A percentile compares a stretch with the other conserved stretches of the same genome.
These are phyloP conservation scores for Rhodocollybia butyracea DNA, from an alignment of 768 basidiomycete species.

Conservation along the genomic window DNA sequence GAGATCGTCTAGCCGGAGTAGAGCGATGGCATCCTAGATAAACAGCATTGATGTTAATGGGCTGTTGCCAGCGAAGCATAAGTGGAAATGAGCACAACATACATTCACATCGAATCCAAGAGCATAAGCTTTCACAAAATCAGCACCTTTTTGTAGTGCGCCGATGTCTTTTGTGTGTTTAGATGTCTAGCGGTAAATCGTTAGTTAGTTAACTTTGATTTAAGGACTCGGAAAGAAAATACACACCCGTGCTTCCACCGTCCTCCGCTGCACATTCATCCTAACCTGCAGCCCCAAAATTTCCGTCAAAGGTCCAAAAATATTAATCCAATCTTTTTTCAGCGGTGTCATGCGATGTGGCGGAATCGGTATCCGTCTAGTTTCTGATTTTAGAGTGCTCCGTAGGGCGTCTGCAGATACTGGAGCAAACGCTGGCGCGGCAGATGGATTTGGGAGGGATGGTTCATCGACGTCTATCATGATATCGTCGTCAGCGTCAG, in stretches of 20 bases:
- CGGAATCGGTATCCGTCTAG: constrained; percentile 86
- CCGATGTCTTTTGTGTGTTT: constrained; percentile 93
- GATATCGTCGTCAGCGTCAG: constrained; percentile 56
- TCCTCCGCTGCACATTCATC: constrained; percentile 90
- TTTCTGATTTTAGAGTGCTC: constrained; percentile 71
- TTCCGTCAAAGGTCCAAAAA: constrained; percentile 95
- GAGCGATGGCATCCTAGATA: constrained; percentile 86
- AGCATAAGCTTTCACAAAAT: constrained; percentile 94
- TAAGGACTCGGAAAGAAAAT: background rate
- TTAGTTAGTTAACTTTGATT: background rate
- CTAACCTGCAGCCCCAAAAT: constrained; percentile 92
- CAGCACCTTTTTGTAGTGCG: constrained; percentile 93
- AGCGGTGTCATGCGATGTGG: constrained; percentile 97
- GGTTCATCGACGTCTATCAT: constrained; percentile 51
- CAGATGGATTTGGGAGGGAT: constrained; percentile 36
- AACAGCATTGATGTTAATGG: too few relatives aligned
- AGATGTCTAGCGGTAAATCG: constrained; percentile 60
- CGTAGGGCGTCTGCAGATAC: constrained; percentile 57
- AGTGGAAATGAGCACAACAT: constrained; percentile 12
- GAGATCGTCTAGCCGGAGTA: constrained; percentile 92
- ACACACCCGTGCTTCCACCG: constrained; percentile 90
- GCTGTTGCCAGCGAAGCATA: too few relatives aligned
- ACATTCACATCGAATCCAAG: constrained; percentile 96
- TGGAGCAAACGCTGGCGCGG: constrained; percentile 68
- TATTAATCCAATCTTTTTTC: constrained; percentile 93